Percentiles rank a stretch among this genome's conserved stretches.
Evolutionary conservation across 2,329 filamentous ascomycete genomes (phyloP).

Genomic region (Penicillium hordei): DNA sequence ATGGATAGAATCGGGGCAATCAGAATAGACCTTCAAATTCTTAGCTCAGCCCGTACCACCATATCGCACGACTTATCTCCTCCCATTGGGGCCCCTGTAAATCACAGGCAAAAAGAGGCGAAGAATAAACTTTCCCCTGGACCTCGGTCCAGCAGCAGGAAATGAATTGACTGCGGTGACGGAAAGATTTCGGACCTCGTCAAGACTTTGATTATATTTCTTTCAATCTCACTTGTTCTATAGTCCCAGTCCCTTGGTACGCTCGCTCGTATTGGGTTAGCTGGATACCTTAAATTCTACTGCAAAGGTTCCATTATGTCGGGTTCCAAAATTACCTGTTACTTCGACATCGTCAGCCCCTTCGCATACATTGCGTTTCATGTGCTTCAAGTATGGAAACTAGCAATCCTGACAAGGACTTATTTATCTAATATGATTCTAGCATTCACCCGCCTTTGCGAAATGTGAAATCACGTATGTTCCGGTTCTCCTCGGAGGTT

Average conservation of each 20-base stretch:
- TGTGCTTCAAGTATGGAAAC: conserved; percentile 9
- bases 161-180: background rate
- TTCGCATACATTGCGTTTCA: conserved; percentile 20
- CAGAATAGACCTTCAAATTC: too few relatives aligned
- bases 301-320: conserved; percentile 7
- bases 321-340: conserved; percentile 12
- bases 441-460: conserved; percentile 18
- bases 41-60: too few relatives aligned
- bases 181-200: background rate
- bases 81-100: too few relatives aligned
- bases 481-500: conserved; percentile 13
- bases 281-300: background rate
- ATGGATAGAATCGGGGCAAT: too few relatives aligned
- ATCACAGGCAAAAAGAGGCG: background rate
- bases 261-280: background rate
- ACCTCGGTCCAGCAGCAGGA: background rate
- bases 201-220: background rate
- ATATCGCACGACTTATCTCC: too few relatives aligned
- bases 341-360: conserved; percentile 17
- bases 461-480: conserved; percentile 17
- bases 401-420: background rate
- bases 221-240: background rate
- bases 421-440: background rate
- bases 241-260: background rate
- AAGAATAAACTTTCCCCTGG: background rate